Evolutionary conservation across 1,139 yeast species (phyloP).

Genomic region (Pneumocystis wakefieldiae): DNA sequence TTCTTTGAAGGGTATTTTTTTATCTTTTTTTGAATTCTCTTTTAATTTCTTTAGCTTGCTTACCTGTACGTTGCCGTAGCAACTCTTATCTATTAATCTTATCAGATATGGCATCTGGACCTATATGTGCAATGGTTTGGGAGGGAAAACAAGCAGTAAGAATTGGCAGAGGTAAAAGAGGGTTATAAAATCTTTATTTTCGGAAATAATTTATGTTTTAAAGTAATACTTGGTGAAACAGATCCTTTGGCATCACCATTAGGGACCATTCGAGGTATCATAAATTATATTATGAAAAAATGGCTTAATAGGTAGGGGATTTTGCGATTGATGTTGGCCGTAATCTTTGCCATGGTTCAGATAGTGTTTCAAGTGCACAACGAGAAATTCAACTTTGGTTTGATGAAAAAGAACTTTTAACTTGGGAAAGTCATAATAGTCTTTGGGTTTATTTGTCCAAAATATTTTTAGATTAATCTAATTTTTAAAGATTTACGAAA

Average conservation of each 20-base stretch:
- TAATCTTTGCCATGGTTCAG: conserved; percentile 98
- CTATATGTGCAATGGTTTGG: conserved; percentile 98
- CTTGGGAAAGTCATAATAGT: conserved; percentile 24
- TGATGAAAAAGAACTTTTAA: conserved; percentile 91
- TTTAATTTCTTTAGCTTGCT: not conserved
- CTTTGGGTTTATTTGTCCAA: not conserved
- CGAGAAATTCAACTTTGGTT: conserved; percentile 96
- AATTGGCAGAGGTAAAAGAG: conserved; percentile 61
- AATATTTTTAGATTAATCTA: no score
- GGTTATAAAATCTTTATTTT: no score
- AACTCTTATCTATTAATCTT: conserved; percentile 30
- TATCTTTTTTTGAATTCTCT: not conserved
- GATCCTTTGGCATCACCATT: conserved; percentile 95
- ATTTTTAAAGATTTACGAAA: no score
- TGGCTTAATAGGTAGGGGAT: not conserved
- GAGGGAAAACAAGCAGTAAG: conserved; percentile 99
- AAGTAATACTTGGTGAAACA: conserved; percentile 90
- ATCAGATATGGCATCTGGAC: conserved; percentile 94
- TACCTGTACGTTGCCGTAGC: not conserved
- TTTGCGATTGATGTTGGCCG: conserved; percentile 94
- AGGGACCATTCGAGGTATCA: conserved; percentile 99
- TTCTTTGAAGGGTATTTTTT: conserved; percentile 58
- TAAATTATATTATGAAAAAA: conserved; percentile 17
- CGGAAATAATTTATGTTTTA: not conserved
- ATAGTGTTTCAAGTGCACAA: conserved; percentile 94